These are phyloP conservation scores for Oemleria cerasiformis DNA, from an alignment of 306 rosid genomes.

Conservation along the genomic window DNA sequence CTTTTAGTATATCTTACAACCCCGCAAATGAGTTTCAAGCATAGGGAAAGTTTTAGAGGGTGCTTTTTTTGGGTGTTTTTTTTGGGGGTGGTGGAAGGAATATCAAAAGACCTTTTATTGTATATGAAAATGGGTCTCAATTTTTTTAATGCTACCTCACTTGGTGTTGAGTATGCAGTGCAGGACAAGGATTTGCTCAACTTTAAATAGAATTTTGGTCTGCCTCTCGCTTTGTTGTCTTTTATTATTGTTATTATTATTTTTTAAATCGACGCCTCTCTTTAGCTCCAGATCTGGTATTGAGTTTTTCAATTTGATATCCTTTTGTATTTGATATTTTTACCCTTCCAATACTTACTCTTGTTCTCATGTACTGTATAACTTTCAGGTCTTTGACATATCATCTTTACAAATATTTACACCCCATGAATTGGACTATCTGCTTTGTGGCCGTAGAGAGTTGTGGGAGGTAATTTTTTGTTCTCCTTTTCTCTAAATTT, in stretches of 20 bases:
- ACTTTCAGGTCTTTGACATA: constrained; percentile 80
- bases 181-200: not conserved
- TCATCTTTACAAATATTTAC: constrained; percentile 77
- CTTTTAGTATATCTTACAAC: not conserved
- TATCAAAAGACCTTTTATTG: not conserved
- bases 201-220: not conserved
- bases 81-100: not conserved
- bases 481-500: not conserved
- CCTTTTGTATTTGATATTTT: not conserved
- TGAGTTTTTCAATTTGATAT: not conserved
- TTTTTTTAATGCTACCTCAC: not conserved
- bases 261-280: not conserved
- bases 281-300: not conserved
- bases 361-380: constrained; percentile 11
- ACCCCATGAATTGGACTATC: constrained; percentile 83
- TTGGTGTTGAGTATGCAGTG: not conserved
- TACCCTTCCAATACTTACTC: not conserved
- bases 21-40: constrained; percentile 5
- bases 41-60: not conserved
- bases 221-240: not conserved
- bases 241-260: not conserved
- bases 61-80: not conserved
- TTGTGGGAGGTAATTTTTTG: constrained; percentile 75
- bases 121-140: not conserved
- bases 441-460: constrained; percentile 96